A percentile compares a stretch with the other conserved stretches of the same genome.
phyloP scores from a whole-genome alignment of 2,329 filamentous ascomycete genomes.

The Cryphonectria naterciae region DNA sequence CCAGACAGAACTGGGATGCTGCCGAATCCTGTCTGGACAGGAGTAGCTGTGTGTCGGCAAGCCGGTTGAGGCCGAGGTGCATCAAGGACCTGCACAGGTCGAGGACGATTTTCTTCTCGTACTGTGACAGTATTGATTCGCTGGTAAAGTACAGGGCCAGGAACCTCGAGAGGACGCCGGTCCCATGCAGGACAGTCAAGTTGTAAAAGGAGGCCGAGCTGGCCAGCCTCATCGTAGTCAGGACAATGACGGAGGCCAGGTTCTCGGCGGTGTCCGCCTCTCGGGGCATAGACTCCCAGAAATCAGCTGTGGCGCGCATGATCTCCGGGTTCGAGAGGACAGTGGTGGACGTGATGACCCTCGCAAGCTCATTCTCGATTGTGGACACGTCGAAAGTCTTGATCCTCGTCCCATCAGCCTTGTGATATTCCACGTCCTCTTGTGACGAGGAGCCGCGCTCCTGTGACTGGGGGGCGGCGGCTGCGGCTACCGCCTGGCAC shows the following conservation, averaged over 20 bases:
- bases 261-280: constrained; percentile 48
- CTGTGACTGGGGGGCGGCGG: constrained; percentile 12
- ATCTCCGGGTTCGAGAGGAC: constrained; percentile 65
- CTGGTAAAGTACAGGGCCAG: constrained; percentile 63
- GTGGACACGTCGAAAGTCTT: constrained; percentile 32
- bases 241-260: constrained; percentile 64
- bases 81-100: constrained; percentile 72
- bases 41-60: constrained; percentile 84
- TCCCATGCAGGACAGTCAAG: constrained; percentile 70
- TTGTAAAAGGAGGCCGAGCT: constrained; percentile 69
- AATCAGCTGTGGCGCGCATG: constrained; percentile 62
- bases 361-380: constrained; percentile 46
- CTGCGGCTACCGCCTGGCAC: constrained; percentile 57
- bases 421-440: constrained; percentile 10
- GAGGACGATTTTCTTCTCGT: constrained; percentile 64
- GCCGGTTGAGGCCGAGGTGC: constrained; percentile 73
- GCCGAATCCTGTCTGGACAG: constrained; percentile 55
- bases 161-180: constrained; percentile 70
- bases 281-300: constrained; percentile 66
- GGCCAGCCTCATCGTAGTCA: constrained; percentile 64
- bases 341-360: constrained; percentile 55
- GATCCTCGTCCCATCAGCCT: constrained; percentile 17
- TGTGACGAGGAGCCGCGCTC: constrained; percentile 7
- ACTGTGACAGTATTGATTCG: constrained; percentile 53
- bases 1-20: constrained; percentile 71